Evolutionary conservation across 2,329 filamentous ascomycete species (phyloP), one percentile per base, ranked within the genome.

Genomic region (Talaromyces amestolkiae): DNA sequence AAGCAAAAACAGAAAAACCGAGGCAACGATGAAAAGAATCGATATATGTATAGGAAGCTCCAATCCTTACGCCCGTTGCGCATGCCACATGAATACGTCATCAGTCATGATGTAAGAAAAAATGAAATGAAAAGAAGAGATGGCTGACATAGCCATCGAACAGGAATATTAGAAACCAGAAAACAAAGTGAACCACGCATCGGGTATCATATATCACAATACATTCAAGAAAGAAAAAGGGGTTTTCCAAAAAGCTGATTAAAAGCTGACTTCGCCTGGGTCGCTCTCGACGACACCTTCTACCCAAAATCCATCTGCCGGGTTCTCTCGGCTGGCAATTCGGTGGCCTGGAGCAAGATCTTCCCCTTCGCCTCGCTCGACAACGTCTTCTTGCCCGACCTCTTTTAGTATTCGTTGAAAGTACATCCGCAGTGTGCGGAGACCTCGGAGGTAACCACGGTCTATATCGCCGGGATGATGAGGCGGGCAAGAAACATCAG

Each of bases 361-460:
- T 66, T 80, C 79, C 17, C 77, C 78, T 66, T 81, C 79, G 2
- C 78, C 78, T 35, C 78, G 73, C 69, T 82, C 80, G 41, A 79
- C 72, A 56, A 78, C 78, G 47, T 83, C 77, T 58, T 81, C 75
- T 37, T 78, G 73, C 47, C 81, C 58, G 61, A 94, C 85, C 68
- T 98, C 93, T 71, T 86, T 87, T 81, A 95, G 89, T 62, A 99
- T 97, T 64, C 88, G 87, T 71, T 93, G 84, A 72, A 99, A 96
- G 76, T 97, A 98, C 74, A 88, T 86, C 65, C 88, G 86, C 70
- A 99, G 80, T 3, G 89, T 92, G 61, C 89, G 84, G 66, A 99
- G 78, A 0, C 95, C 95, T 64, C 93, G 89, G 47, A 99, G 81
- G 73, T 98, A 99, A 0, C 95, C 95, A 33, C 89, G 86, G 71